Percentiles rank a stretch among this genome's conserved stretches.
phyloP scores from a whole-genome alignment of 495 filamentous ascomycete genomes.

The Xylaria flabelliformis region DNA sequence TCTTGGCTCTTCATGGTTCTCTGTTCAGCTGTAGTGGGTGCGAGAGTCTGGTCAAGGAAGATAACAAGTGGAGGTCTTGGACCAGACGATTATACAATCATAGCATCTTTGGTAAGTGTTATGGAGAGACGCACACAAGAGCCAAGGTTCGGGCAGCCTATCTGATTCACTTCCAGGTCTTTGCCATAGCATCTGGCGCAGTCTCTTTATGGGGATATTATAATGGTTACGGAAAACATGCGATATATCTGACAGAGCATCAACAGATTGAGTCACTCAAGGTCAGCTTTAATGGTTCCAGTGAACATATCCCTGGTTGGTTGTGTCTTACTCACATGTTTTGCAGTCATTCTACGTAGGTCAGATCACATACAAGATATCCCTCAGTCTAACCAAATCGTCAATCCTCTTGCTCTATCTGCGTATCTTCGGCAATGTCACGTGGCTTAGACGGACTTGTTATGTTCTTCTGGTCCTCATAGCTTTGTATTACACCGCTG shows the following conservation, averaged over 20 bases:
- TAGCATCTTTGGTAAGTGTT: conserved; percentile 38
- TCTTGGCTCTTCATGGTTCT: conserved; percentile 37
- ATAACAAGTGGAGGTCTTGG: conserved; percentile 36
- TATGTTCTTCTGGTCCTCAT: conserved; percentile 33
- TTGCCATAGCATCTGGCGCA: background rate
- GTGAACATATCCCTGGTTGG: too few species aligned
- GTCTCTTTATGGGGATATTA: background rate
- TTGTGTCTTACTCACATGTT: background rate
- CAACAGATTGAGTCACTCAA: conserved; percentile 38
- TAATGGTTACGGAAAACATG: conserved; percentile 39
- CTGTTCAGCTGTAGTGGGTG: conserved; percentile 35
- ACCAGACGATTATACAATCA: conserved; percentile 40
- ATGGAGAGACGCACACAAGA: background rate
- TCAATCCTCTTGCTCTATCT: conserved; percentile 48
- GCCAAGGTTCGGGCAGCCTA: background rate
- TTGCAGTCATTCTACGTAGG: conserved; percentile 41
- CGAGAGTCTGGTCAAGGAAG: conserved; percentile 37
- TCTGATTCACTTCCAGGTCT: conserved; percentile 4
- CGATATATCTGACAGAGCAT: conserved; percentile 21
- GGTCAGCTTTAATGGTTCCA: conserved; percentile 23
- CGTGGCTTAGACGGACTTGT: conserved; percentile 40
- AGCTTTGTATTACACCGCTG: conserved; percentile 37
- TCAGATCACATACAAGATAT: conserved; percentile 44
- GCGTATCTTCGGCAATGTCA: conserved; percentile 40
- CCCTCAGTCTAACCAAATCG: conserved; percentile 43